A percentile compares a stretch with the other conserved stretches of the same genome.
Evolutionary conservation across 2,329 filamentous ascomycete genomes (phyloP).

Genomic region (Aspergillus sergii): DNA sequence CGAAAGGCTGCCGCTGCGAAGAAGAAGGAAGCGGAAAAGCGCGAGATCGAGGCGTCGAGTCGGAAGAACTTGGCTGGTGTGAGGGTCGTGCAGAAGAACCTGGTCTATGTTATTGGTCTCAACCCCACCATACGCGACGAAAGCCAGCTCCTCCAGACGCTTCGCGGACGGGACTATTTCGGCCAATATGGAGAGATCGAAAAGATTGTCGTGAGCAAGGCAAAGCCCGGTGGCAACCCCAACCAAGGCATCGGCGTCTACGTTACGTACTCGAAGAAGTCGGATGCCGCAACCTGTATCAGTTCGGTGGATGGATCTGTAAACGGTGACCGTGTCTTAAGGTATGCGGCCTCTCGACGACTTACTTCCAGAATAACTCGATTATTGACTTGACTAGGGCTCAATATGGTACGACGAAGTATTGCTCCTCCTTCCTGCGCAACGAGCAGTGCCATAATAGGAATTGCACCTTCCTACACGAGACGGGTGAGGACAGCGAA

Average conservation of each 20-base stretch:
- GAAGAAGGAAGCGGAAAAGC: conserved; percentile 94
- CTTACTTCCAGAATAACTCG: neutral
- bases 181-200: conserved; percentile 98
- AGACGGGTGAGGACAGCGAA: conserved; percentile 96
- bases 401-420: conserved; percentile 91
- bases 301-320: conserved; percentile 87
- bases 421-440: conserved; percentile 94
- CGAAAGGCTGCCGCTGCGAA: conserved; percentile 88
- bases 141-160: conserved; percentile 77
- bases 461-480: conserved; percentile 97
- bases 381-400: conserved; percentile 48
- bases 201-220: conserved; percentile 97
- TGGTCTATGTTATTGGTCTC: conserved; percentile 95
- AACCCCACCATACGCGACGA: conserved; percentile 92
- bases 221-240: conserved; percentile 70
- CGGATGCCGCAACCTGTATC: conserved; percentile 88
- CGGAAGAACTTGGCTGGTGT: conserved; percentile 95
- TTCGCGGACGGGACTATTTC: conserved; percentile 91
- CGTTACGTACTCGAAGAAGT: conserved; percentile 92
- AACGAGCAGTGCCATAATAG: conserved; percentile 94
- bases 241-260: conserved; percentile 94
- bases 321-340: conserved; percentile 83
- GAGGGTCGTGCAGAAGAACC: conserved; percentile 95
- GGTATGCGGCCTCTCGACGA: conserved; percentile 55
- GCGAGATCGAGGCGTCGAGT: conserved; percentile 92